Percentiles rank a stretch among this genome's conserved stretches.
phyloP scores from a whole-genome alignment of 768 basidiomycete species.

The Daedalea quercina region DNA sequence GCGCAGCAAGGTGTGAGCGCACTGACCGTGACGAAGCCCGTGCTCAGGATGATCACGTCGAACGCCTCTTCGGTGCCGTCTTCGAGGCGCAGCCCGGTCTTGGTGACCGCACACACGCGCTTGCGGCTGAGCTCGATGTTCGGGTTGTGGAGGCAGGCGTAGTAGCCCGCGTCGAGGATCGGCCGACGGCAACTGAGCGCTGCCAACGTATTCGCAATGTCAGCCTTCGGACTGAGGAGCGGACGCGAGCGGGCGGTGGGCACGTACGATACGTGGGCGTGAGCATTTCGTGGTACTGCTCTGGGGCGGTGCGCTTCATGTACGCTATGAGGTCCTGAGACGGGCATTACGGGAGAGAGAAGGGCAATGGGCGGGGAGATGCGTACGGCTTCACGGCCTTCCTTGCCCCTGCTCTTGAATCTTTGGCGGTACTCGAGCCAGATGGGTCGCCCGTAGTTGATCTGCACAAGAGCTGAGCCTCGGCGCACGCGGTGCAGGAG shows the following conservation, averaged over 20 bases:
- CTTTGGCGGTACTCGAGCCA: background rate
- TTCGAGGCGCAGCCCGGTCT: constrained; percentile 19
- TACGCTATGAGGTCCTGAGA: constrained; percentile 6
- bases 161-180: constrained; percentile 28
- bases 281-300: constrained; percentile 23
- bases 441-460: background rate
- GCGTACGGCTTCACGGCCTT: constrained; percentile 3
- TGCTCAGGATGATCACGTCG: constrained; percentile 28
- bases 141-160: constrained; percentile 19
- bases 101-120: constrained; percentile 11
- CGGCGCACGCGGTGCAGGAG: background rate
- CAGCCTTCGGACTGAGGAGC: background rate
- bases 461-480: background rate
- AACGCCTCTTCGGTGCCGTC: constrained; percentile 10
- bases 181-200: constrained; percentile 23
- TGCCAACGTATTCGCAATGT: background rate
- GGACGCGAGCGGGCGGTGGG: background rate
- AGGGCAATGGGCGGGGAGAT: background rate
- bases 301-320: constrained; percentile 19
- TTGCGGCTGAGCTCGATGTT: constrained; percentile 24
- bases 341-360: background rate
- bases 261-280: constrained; percentile 24
- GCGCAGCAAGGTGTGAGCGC: background rate
- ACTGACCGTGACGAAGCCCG: constrained; percentile 26
- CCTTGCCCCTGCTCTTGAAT: background rate